phyloP scores from a whole-genome alignment of 169 alveolate species.

The Plasmodium fragile region DNA sequence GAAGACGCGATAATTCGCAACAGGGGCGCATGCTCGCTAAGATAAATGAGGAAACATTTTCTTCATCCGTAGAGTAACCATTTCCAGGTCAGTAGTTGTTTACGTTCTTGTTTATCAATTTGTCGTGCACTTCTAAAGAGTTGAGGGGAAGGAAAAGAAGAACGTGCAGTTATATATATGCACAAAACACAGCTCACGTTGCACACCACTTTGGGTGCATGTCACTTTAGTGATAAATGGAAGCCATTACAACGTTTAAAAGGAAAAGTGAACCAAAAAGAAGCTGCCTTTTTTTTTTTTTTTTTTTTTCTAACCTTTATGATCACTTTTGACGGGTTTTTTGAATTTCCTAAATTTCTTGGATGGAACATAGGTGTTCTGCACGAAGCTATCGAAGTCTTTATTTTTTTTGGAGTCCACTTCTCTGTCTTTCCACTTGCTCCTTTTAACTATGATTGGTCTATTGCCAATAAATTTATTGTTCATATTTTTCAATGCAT shows the following conservation, averaged over 20 bases:
- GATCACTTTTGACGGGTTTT: conserved; percentile 80
- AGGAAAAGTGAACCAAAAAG: background rate
- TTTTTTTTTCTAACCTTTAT: conserved; percentile 78
- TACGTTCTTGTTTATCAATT: conserved; percentile 47
- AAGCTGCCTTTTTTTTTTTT: background rate
- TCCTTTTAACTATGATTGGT: conserved; percentile 93
- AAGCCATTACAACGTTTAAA: background rate
- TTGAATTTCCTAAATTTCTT: conserved; percentile 84
- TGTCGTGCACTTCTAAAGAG: conserved; percentile 67
- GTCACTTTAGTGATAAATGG: background rate
- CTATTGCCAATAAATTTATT: conserved; percentile 96
- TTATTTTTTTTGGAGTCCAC: conserved; percentile 86
- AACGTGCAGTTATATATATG: conserved; percentile 8
- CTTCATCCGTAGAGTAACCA: background rate
- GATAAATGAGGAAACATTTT: background rate
- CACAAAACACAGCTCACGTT: background rate
- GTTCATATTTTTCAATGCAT: conserved; percentile 96
- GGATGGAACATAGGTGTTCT: conserved; percentile 78
- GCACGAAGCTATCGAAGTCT: conserved; percentile 77
- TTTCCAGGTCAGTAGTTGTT: background rate
- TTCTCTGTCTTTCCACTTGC: conserved; percentile 95
- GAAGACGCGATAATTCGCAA: background rate
- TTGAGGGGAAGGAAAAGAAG: background rate
- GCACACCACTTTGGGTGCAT: background rate
- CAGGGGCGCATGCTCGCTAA: background rate